Conservation (phyloP, 2,329 filamentous ascomycete genomes). For the Aspergillus sp. region DNA sequence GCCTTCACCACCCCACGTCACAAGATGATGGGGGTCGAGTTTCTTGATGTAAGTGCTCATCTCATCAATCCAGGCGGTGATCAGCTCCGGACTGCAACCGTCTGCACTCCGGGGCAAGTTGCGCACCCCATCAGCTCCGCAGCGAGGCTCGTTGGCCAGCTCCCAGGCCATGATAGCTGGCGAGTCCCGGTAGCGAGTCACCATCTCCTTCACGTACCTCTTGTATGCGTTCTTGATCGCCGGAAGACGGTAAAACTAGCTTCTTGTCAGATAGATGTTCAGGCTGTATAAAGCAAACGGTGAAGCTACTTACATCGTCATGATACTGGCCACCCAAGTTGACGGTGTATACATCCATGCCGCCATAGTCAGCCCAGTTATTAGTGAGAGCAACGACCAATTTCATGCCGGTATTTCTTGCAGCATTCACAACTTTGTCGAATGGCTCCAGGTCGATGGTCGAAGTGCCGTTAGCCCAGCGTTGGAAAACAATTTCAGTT, state of each 20-base stretch:
- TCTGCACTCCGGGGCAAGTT: conserved; percentile 8
- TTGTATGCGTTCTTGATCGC: conserved; percentile 12
- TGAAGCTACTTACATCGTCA: conserved; percentile 8
- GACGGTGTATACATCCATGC: conserved; percentile 14
- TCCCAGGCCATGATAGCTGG: neutral
- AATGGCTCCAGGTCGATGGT: conserved; percentile 12
- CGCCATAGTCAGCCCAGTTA: conserved; percentile 16
- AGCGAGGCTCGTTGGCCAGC: conserved; percentile 11
- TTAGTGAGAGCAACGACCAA: conserved; percentile 12
- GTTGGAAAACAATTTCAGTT: conserved; percentile 13
- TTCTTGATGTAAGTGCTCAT: conserved; percentile 15
- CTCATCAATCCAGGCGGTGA: conserved; percentile 13
- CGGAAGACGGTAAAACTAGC: conserved; percentile 12
- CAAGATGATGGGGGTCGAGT: conserved; percentile 13
- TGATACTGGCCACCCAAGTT: conserved; percentile 13
- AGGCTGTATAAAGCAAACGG: too few relatives aligned
- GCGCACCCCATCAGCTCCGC: conserved; percentile 10
- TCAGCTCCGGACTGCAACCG: conserved; percentile 9
- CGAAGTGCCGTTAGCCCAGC: conserved; percentile 13
- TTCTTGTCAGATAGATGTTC: neutral
- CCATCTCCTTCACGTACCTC: conserved; percentile 13
- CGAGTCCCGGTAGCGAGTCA: neutral
- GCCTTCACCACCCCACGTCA: conserved; percentile 16
- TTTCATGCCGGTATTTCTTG: conserved; percentile 11
- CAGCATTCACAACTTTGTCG: conserved; percentile 14